Base-by-base conservation (phyloP, 202 grass and related monocot species). In the Setaria italica region DNA sequence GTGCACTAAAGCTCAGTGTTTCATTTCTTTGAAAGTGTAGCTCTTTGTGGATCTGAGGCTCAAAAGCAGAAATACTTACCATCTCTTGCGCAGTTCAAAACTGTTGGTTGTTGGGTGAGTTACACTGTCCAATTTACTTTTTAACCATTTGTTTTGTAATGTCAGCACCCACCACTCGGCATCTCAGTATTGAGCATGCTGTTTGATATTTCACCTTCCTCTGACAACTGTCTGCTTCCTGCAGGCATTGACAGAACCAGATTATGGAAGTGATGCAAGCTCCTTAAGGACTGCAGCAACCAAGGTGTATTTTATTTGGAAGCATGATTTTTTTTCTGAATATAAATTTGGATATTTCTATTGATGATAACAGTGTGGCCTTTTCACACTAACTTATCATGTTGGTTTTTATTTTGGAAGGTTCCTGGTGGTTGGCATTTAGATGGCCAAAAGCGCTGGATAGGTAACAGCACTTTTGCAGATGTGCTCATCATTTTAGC, bases 381-480 rank as follows among this genome's bases (percentile, higher is more conserved):
- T 85, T 79, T 67, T 16, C 4, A 8, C 55, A 66, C 33, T 59
- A 47, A 6, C 58, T 82, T 77, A 70, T 34, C 47, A 66, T 81
- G 35, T 79, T 84, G 8, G 10, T 78, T 60, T 63, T 62, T 55
- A 72, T 12, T 87, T 82, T 94, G 47, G 25, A 71, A 99, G 96
- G 96, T 99, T 79, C 89, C 88, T 90, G 96, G 96, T 51, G 93
- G 96, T 74, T 99, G 96, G 93, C 80, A 90, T 49, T 87, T 99
- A 72, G 81, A 94, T 92, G 96, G 96, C 48, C 93, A 96, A 92
- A 99, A 99, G 54, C 90, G 96, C 7, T 99, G 96, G 96, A 99
- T 99, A 83, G 96, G 93, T 82, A 99, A 99, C 68, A 90, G 96
- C 91, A 99, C 96, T 30, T 99, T 99, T 85, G 96, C 96, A 65